A percentile compares a stretch with the other conserved stretches of the same genome.
Evolutionary conservation across 495 filamentous ascomycete genomes (phyloP).

Genomic region (Lindgomyces ingoldianus): DNA sequence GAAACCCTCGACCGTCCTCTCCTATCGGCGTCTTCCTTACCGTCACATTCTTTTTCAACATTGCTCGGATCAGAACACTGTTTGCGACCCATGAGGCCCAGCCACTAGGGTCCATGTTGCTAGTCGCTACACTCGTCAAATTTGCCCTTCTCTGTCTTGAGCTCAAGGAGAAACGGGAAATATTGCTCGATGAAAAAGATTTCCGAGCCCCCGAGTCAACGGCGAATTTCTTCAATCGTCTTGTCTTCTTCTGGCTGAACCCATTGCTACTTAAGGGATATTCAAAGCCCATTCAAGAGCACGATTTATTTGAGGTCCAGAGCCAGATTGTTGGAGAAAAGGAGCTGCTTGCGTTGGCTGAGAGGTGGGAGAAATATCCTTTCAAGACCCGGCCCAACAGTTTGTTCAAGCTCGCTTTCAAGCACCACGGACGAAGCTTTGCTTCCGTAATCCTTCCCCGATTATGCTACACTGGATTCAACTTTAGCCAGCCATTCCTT

Average conservation of each 20-base stretch:
- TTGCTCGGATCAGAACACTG: constrained; percentile 18
- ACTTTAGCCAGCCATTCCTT: constrained; percentile 23
- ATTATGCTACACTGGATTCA: constrained; percentile 17
- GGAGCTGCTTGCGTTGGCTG: constrained; percentile 8
- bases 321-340: constrained; percentile 17
- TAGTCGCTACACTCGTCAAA: constrained; percentile 18
- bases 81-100: constrained; percentile 7
- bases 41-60: constrained; percentile 11
- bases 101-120: constrained; percentile 11
- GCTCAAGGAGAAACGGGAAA: constrained; percentile 11
- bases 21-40: constrained; percentile 10
- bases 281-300: constrained; percentile 16
- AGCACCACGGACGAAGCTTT: constrained; percentile 17
- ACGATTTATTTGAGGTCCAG: constrained; percentile 17
- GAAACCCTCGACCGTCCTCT: constrained; percentile 16
- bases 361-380: constrained; percentile 23
- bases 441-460: constrained; percentile 16
- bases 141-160: constrained; percentile 10
- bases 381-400: constrained; percentile 4
- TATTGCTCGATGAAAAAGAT: neutral
- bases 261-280: constrained; percentile 17
- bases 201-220: constrained; percentile 15
- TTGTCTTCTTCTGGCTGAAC: constrained; percentile 21
- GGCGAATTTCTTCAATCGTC: constrained; percentile 16
- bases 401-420: constrained; percentile 14